Evolutionary conservation across 768 basidiomycete species (phyloP), one percentile per base, ranked within the genome.

Genomic region (Podaxis sp.): DNA sequence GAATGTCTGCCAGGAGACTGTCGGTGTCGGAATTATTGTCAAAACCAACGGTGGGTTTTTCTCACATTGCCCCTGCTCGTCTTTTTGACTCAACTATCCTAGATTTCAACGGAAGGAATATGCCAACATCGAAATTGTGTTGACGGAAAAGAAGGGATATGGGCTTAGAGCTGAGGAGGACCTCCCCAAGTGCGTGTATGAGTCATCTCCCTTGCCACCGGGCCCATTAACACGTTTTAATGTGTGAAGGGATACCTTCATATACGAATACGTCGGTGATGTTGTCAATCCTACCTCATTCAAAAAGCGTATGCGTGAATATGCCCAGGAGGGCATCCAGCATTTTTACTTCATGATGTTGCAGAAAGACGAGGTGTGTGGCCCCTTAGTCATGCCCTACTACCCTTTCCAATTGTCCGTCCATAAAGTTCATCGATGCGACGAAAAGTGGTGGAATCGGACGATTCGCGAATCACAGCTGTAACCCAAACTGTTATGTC

Each of bases 271-370:
- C 70, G 87, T 98, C 36, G 97, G 97, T 35, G 97, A 99, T 63
- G 94, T 99, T 21, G 91, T 99, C 66, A 89, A 85, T 61, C 90
- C 93, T 37, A 76, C 78, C 10, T 88, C 90, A 14, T 97, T 99
- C 72, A 85, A 90, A 74, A 93, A 92, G 72, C 87, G 96, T 32
- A 98, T 99, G 93, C 84, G 90, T 40, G 88, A 89, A 7, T 99
- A 99, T 70, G 95, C 86, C 1, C 84, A 88, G 46, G 93, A 97
- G 71, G 96, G 96, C 16, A 94, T 98, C 64, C 81, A 84, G 55
- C 97, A 98, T 72, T 99, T 98, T 67, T 99, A 98, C 76, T 99
- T 99, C 72, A 99, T 98, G 97, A 95, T 96, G 91, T 74, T 99
- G 61, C 97, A 99, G 76, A 94, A 92, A 70, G 95, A 96, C 66